These are phyloP conservation scores for Pistacia atlantica DNA, from an alignment of 345 rosid genomes.

Conservation along the genomic window DNA sequence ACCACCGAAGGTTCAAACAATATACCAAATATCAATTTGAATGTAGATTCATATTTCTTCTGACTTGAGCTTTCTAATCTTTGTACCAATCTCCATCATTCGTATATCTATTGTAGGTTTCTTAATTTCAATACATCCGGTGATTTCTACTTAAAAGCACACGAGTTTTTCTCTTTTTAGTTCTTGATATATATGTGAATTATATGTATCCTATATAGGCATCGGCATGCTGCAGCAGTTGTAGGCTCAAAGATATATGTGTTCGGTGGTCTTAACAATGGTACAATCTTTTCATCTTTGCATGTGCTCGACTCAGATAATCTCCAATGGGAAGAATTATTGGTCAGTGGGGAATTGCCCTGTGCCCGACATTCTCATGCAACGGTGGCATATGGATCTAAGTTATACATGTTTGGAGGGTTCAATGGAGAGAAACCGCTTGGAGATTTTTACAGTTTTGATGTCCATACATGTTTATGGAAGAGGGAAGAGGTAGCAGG, in stretches of 20 bases:
- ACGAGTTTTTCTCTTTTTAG: background rate
- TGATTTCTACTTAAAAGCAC: background rate
- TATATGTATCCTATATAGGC: slow-evolving; percentile 52
- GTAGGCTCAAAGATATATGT: slow-evolving; percentile 72
- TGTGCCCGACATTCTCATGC: slow-evolving; percentile 88
- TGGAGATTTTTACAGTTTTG: slow-evolving; percentile 80
- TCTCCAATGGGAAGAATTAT: slow-evolving; percentile 66
- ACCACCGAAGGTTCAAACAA: background rate
- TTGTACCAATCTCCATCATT: slow-evolving; percentile 6
- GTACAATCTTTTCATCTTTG: slow-evolving; percentile 57
- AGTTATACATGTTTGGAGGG: slow-evolving; percentile 79
- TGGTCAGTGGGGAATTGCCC: slow-evolving; percentile 58
- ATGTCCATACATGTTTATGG: slow-evolving; percentile 59
- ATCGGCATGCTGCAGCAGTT: slow-evolving; percentile 84
- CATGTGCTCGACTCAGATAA: slow-evolving; percentile 51
- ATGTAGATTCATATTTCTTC: background rate
- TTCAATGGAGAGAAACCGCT: slow-evolving; percentile 71
- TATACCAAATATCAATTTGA: background rate
- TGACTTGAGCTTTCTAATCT: background rate
- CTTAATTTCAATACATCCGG: background rate
- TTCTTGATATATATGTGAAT: background rate
- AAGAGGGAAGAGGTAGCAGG: slow-evolving; percentile 67
- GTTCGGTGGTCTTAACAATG: slow-evolving; percentile 74
- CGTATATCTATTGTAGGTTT: slow-evolving; percentile 4
- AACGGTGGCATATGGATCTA: slow-evolving; percentile 70